Conservation (phyloP, 2,329 filamentous ascomycete genomes). For the Ophiocordyceps camponoti-rufipedis region DNA sequence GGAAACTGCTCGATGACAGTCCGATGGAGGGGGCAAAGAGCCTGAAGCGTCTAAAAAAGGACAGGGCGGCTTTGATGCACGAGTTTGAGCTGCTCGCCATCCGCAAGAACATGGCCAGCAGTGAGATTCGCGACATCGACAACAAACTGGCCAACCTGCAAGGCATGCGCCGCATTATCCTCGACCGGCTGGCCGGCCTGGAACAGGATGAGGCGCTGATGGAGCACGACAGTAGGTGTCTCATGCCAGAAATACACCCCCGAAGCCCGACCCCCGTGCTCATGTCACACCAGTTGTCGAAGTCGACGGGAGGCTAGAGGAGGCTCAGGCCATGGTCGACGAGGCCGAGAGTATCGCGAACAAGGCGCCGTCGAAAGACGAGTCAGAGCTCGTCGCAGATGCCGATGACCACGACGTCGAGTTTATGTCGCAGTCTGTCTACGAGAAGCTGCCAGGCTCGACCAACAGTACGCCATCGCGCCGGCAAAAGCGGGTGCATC, state of each 20-base stretch:
- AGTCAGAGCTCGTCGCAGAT: constrained; percentile 33
- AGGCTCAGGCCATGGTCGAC: constrained; percentile 38
- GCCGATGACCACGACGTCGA: constrained; percentile 28
- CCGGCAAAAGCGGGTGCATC: constrained; percentile 34
- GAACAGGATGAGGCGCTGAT: constrained; percentile 83
- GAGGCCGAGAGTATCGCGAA: constrained; percentile 38
- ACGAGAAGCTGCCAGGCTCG: constrained; percentile 65
- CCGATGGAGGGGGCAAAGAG: constrained; percentile 44
- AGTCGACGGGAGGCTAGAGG: constrained; percentile 41
- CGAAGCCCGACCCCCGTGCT: constrained; percentile 12
- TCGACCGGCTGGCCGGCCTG: constrained; percentile 68
- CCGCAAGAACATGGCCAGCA: constrained; percentile 93
- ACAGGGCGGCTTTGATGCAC: constrained; percentile 64
- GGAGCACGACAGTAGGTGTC: constrained; percentile 62
- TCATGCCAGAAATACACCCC: too few species aligned
- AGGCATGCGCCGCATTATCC: constrained; percentile 78
- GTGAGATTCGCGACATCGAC: constrained; percentile 91
- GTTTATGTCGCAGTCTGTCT: constrained; percentile 98
- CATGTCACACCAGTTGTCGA: constrained; percentile 34
- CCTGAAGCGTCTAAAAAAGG: constrained; percentile 58
- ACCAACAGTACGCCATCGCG: constrained; percentile 26
- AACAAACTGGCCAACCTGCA: constrained; percentile 89
- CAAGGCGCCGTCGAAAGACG: constrained; percentile 31
- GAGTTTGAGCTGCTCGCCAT: constrained; percentile 80
- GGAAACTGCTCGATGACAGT: constrained; percentile 56